A percentile compares a stretch with the other conserved stretches of the same genome.
Conservation (phyloP, 805 yeast species). For the Babjeviella inositovora region DNA sequence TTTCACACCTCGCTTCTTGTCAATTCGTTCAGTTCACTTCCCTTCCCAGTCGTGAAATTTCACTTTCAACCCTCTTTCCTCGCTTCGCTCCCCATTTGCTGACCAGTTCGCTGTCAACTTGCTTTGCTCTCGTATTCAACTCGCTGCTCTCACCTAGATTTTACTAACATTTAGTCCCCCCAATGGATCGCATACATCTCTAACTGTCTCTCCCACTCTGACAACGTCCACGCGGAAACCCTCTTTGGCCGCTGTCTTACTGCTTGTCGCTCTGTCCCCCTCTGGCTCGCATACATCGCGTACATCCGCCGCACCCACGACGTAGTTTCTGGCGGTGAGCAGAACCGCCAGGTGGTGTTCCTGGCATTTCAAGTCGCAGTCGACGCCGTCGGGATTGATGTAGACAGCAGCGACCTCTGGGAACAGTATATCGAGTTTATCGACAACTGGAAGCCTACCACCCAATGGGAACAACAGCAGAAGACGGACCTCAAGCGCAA, state of each 20-base stretch:
- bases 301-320: conserved; percentile 61
- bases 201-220: conserved; percentile 47
- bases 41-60: too few species aligned
- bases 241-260: conserved; percentile 52
- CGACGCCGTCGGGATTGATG: conserved; percentile 65
- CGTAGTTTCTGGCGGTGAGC: conserved; percentile 69
- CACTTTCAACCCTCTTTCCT: too few species aligned
- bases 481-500: conserved; percentile 63
- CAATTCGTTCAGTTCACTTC: too few species aligned
- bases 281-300: conserved; percentile 67
- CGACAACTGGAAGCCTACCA: conserved; percentile 61
- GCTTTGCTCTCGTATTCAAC: too few species aligned
- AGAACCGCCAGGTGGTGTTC: conserved; percentile 54
- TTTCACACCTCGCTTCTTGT: too few species aligned
- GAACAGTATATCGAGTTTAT: conserved; percentile 68
- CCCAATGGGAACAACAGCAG: conserved; percentile 76
- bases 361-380: conserved; percentile 79
- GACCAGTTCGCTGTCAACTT: too few species aligned
- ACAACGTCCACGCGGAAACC: conserved; percentile 47
- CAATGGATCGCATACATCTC: conserved; percentile 68
- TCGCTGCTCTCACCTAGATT: too few species aligned
- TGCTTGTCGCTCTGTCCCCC: conserved; percentile 40
- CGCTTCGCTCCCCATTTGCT: too few species aligned
- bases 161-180: conserved; percentile 11
- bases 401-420: conserved; percentile 62